Evolutionary conservation across 2,329 filamentous ascomycete genomes (phyloP), one percentile per base, ranked within the genome.

Genomic region (Hypoxylon sp.): DNA sequence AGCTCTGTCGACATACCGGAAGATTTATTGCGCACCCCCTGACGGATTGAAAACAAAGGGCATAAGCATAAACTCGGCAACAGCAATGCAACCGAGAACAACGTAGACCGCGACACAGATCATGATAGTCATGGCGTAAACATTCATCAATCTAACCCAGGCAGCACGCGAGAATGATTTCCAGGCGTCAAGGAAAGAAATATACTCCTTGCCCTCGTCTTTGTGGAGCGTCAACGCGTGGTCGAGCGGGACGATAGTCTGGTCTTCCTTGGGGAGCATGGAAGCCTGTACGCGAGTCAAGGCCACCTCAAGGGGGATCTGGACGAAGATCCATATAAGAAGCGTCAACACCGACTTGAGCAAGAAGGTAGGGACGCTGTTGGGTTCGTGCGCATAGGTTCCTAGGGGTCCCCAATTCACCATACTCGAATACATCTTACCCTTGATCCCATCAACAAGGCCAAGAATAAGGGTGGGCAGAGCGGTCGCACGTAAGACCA

Each of bases 211-310:
- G 61, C 88, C 89, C 15, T 92, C 82, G 52, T 91, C 84, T 65
- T 87, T 85, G 17, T 89, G 90, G 71, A 92, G 92, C 66, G 86
- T 87, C 74, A 96, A 94, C 39, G 89, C 90, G 68, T 93, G 91
- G 83, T 97, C 94, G 74, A 98, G 96, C 42, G 92, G 89, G 55
- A 98, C 89, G 70, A 97, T 92, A 21, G 92, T 88, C 80, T 94
- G 89, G 71, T 93, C 87, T n/a, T 92, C 89, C 62, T 92, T 89
- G 0, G 93, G 87, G 3, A 98, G 88, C 73, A 97, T 88, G 52
- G 92, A 94, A 4, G 93, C 93, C 77, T 97, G 93, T 27, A 97
- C 89, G 70, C 95, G 93, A 70, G 91, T 84, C 62, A 97, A 87
- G 13, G 92, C 87, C 35, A 93, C 91, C 57, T 87, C 85, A 37